Evolutionary conservation across 2,329 filamentous ascomycete species (phyloP), one percentile per base, ranked within the genome.

Genomic region (Xylariaceae sp.): DNA sequence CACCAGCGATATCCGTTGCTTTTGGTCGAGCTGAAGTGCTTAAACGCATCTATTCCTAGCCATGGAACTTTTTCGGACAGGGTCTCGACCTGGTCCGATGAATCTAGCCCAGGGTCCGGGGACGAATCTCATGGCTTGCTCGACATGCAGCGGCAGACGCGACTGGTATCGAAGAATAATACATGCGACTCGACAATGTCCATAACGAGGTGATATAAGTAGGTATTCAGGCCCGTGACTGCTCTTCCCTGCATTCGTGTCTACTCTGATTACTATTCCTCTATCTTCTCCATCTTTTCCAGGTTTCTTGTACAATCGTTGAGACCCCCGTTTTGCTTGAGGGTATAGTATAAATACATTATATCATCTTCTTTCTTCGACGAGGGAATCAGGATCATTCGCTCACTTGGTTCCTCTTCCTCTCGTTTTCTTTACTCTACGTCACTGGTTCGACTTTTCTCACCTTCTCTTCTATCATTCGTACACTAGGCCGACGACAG

Each of bases 371-470:
- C 68, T 66, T 72, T 73, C 71, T 56, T 60, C 65, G 70, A 13
- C 23, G 8, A 9, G 47, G 18, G 72, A 74, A 73, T 73, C 77
- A 81, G 80, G 80, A 77, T 78, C 81, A 82, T 79, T 84, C 81
- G 79, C 77, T 84, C 62, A 76, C 78, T 82, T 82, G 73, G 70
- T 79, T 73, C 72, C 66, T 64, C 71, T 70, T 61, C 61, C 66
- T 64, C 71, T 70, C 61, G 60, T 73, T 63, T 9, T 15, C 13
- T 67, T 71, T 71, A 66, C 57, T 56, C 62, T 61, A 60, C 48
- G 58, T 59, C 55, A 44, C 47, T 54, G 53, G 66, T 68, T 67
- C 65, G 59, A 53, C 64, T 56, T 51, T 58, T 55, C 66, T 58
- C 55, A 68, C 66, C 62, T 69, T 51, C 23, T 50, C 23, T 50